These are phyloP conservation scores for Mikania micrantha DNA, from an alignment of 129 eudicot genomes.

Conservation along the genomic window DNA sequence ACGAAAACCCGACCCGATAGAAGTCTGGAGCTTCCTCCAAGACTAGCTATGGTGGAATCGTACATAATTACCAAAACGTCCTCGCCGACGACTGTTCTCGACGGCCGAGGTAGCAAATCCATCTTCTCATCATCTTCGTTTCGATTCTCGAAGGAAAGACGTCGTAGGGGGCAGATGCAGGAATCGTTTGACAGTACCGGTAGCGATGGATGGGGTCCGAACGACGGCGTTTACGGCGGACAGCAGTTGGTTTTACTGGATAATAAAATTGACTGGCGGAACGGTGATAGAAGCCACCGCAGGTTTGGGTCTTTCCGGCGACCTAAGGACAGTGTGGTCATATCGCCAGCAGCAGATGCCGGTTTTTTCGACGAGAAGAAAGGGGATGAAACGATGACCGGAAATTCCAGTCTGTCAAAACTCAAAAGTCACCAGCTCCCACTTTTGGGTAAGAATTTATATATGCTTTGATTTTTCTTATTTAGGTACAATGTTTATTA, in stretches of 20 bases:
- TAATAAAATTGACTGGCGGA: constrained; percentile 1
- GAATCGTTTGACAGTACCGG: constrained; percentile 43
- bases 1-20: background rate
- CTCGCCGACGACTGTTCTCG: constrained; percentile 76
- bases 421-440: constrained; percentile 44
- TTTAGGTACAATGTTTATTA: background rate
- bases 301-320: constrained; percentile 42
- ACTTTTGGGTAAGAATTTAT: constrained; percentile 56
- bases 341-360: constrained; percentile 8
- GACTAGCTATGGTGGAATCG: constrained; percentile 28
- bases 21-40: constrained; percentile 58
- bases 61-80: constrained; percentile 36
- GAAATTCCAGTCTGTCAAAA: constrained; percentile 40
- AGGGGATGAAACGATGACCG: constrained; percentile 22
- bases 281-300: constrained; percentile 5
- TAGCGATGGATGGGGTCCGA: constrained; percentile 25
- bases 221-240: constrained; percentile 17
- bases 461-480: background rate
- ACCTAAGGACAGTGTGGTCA: constrained; percentile 36
- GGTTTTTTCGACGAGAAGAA: constrained; percentile 19
- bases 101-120: constrained; percentile 45
- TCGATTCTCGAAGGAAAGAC: constrained; percentile 37
- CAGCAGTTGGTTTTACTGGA: constrained; percentile 22
- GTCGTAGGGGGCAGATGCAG: constrained; percentile 32
- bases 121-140: constrained; percentile 33